Evolutionary conservation across 1,284 basidiomycete genomes (phyloP), one percentile per base, ranked within the genome.

Genomic region (Austroboletus novae-zelandiae): DNA sequence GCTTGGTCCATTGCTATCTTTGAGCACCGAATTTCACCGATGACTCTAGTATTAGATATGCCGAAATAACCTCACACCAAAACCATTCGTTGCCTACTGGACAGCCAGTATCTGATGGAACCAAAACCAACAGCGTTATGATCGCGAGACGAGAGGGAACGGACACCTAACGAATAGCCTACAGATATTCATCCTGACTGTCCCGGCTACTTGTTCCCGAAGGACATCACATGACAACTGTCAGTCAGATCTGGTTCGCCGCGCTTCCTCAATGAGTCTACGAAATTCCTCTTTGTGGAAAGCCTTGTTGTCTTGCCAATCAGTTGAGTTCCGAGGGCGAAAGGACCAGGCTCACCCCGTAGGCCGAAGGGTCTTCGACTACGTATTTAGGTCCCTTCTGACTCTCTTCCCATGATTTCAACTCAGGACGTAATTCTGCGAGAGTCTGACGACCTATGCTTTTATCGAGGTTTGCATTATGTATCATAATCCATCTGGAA

Each of bases 381-480:
- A 69, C 59, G 9, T 56, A 60, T 54, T 78, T 80, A 58, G 51
- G 35, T 37, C 40, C 52, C 39, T 54, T 61, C 47, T 62, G 68
- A 11, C 74, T 71, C 18, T 80, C 78, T 57, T 88, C 86, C 80
- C 81, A 84, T 56, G 69, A 70, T 55, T 71, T 76, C 55, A 89
- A 61, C 25, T 86, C 84, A 45, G 61, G 63, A 37, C 73, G 69
- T 10, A 89, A 72, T 40, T 79, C 76, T 1, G 64, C 55, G 40
- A 71, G 59, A n/a, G 71, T 71, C 61, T 76, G 79, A 27, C 84
- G 75, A 41, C 75, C 69, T 17, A 58, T 50, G n/a, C 73, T 71
- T 52, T 77, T 77, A 65, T 89, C 87, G 9, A 86, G 70, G 61
- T 89, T 89, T 18, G 85, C 79, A 54, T 89, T 89, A 60, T 77